Percentiles rank a stretch among this genome's conserved stretches.
Conservation (phyloP, 768 basidiomycete genomes). For the Xerocomellus amylosporus region DNA sequence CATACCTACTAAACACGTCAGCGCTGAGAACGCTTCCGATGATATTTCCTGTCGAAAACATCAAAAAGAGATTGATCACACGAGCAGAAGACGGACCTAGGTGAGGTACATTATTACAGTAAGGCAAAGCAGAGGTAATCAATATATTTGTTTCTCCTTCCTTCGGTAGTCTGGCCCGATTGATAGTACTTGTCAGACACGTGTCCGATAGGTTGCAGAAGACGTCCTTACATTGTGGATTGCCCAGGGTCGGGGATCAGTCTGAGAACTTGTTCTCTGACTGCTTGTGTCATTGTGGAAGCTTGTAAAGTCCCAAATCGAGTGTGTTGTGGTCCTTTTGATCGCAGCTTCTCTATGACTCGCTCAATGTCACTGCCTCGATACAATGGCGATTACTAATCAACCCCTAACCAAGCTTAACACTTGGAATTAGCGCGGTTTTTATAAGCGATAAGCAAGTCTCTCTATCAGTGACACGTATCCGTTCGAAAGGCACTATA, state of each 20-base stretch:
- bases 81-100: constrained; percentile 54
- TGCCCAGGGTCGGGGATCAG: constrained; percentile 52
- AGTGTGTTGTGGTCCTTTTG: background rate
- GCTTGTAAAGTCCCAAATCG: background rate
- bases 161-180: constrained; percentile 59
- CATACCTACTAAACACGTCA: constrained; percentile 92
- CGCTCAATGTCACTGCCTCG: background rate
- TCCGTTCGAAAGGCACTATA: too few relatives aligned
- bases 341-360: constrained; percentile 1
- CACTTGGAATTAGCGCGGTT: too few relatives aligned
- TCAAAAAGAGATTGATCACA: constrained; percentile 9
- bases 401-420: background rate
- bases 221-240: constrained; percentile 41
- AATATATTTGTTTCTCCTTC: constrained; percentile 85
- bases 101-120: constrained; percentile 97
- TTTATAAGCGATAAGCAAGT: too few relatives aligned
- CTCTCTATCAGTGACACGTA: too few relatives aligned
- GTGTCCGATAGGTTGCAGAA: background rate
- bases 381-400: constrained; percentile 16
- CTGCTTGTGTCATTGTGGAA: constrained; percentile 48
- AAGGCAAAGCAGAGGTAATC: constrained; percentile 93
- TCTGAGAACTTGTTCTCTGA: constrained; percentile 53
- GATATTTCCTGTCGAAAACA: constrained; percentile 60
- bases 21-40: constrained; percentile 96
- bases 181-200: background rate